Base-by-base conservation (phyloP, 2,329 filamentous ascomycete genomes). In the Magnaporthiopsis incrustans region DNA sequence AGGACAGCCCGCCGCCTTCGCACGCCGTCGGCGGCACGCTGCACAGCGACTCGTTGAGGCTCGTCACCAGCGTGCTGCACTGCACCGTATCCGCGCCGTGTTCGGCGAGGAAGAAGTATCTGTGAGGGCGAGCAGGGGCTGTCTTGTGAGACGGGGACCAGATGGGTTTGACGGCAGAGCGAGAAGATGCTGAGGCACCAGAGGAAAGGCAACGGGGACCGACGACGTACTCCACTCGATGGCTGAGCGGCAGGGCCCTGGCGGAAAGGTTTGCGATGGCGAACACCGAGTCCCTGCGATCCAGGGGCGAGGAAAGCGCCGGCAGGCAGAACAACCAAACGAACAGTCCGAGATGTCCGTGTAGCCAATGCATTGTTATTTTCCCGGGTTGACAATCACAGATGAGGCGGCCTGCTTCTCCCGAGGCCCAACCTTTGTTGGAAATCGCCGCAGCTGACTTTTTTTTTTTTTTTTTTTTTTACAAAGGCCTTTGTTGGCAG, bases 31-130 rank as follows among this genome's bases (percentile, higher is more conserved):
- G 22, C 6, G 60, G 27, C 35, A 61, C 33, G 38, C 50, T 53
- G 60, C 25, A 8, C 35, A 61, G 3, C 4, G 60, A 61, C 60
- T 61, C 60, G 60, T 61, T 61, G 60, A 61, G 38, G 60, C 50
- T 53, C n/a, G 60, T 61, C 60, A 50, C 14, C 38, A 61, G 60
- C 1, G 60, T 25, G 35, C 30, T 53, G 38, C 60, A 61, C 26
- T 61, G 59, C 33, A 27, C 35, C 25, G 25, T 5, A 3, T 38
- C 35, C 11, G 38, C 44, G 12, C 25, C n/a, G 38, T 38, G 38
- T n/a, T 6, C n/a, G 38, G 53, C 60, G 60, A 61, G 60, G 60
- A 61, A 50, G 35, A 50, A n/a, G 60, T 50, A 61, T 30, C 60
- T 61, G 38, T 53, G 27, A 30, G 27, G 27, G 27, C 27, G 27